Conservation (phyloP, 2,329 filamentous ascomycete genomes). For the Aureobasidium sp. region DNA sequence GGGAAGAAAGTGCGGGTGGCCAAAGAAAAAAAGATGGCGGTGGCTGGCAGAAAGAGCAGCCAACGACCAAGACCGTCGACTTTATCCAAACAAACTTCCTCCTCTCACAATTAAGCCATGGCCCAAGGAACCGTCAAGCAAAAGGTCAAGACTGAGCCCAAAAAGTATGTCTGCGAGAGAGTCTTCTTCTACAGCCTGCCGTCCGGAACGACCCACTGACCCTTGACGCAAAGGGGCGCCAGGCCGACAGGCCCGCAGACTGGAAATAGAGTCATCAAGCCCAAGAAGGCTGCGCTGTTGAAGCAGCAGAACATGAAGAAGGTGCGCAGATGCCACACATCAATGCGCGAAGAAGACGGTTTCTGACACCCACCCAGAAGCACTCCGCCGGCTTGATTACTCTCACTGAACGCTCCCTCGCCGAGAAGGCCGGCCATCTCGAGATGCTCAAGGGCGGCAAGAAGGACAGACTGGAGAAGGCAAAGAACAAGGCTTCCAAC, state of each 20-base stretch:
- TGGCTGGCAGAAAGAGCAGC: background rate
- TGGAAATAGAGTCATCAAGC: slow-evolving; percentile 57
- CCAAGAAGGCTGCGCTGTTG: slow-evolving; percentile 56
- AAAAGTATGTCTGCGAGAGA: slow-evolving; percentile 10
- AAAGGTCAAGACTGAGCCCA: slow-evolving; percentile 16
- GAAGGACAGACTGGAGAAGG: slow-evolving; percentile 41
- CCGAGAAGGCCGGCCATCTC: slow-evolving; percentile 61
- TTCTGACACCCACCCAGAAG: slow-evolving; percentile 39
- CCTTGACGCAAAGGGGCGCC: background rate
- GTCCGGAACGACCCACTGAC: background rate
- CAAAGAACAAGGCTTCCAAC: slow-evolving; percentile 3
- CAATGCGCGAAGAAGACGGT: background rate
- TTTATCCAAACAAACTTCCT: slow-evolving; percentile 2
- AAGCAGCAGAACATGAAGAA: slow-evolving; percentile 58
- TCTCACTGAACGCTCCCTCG: slow-evolving; percentile 61
- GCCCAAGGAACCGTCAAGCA: slow-evolving; percentile 19
- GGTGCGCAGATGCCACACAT: slow-evolving; percentile 30
- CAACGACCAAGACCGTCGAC: background rate
- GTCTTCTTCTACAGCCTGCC: background rate
- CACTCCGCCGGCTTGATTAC: slow-evolving; percentile 54
- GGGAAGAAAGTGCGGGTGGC: background rate
- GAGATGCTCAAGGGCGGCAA: slow-evolving; percentile 62
- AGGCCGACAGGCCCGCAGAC: slow-evolving; percentile 24
- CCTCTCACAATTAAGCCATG: slow-evolving; percentile 17
- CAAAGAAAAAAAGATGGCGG: slow-evolving; percentile 10